Evolutionary conservation across 768 basidiomycete species (phyloP).

Genomic region (Flagelloscypha sp.): DNA sequence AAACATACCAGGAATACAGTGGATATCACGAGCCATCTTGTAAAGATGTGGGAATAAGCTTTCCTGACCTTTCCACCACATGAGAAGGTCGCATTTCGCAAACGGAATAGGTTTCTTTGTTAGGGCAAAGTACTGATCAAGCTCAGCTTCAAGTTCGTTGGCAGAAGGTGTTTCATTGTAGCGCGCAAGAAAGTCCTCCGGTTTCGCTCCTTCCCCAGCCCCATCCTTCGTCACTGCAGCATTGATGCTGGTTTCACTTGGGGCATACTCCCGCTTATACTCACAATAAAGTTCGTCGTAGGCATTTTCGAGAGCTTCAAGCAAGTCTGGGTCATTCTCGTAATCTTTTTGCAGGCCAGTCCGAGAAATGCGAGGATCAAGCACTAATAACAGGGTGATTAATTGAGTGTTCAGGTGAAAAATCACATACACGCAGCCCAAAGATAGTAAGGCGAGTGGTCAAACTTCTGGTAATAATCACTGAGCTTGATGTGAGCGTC

Average conservation of each 20-base stretch:
- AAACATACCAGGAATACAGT: conserved; percentile 5
- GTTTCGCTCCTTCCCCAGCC: conserved; percentile 4
- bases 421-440: conserved; percentile 10
- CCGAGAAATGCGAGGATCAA: conserved; percentile 3
- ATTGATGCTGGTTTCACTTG: too few species aligned
- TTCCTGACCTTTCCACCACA: conserved; percentile 4
- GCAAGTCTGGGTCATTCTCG: conserved; percentile 2
- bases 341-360: conserved; percentile 9
- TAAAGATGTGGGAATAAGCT: conserved; percentile 3
- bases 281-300: too few species aligned
- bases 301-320: too few species aligned
- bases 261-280: too few species aligned
- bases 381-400: conserved; percentile 1
- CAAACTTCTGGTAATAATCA: conserved; percentile 3
- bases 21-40: conserved; percentile 7
- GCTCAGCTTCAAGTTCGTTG: conserved; percentile 1
- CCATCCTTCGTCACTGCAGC: too few species aligned
- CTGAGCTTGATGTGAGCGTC: conserved; percentile 4
- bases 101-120: not conserved
- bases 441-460: conserved; percentile 4
- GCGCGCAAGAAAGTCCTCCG: conserved; percentile 5
- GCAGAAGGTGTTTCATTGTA: conserved; percentile 2
- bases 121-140: conserved; percentile 2
- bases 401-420: not conserved
- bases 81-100: not conserved